phyloP scores from a whole-genome alignment of 148 eudicot species.

The Simmondsia chinensis region DNA sequence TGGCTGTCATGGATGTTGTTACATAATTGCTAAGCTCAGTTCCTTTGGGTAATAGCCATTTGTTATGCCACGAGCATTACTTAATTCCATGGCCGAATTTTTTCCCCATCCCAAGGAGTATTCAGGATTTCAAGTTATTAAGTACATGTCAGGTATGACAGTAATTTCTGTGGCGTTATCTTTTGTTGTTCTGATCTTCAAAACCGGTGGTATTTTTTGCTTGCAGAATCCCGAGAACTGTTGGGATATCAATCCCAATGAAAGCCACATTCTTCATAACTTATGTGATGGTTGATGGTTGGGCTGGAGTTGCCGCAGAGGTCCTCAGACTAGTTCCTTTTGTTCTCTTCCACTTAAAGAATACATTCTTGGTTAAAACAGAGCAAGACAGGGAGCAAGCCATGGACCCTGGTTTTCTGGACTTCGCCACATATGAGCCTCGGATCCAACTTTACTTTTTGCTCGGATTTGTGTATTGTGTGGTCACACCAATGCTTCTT shows the following conservation, averaged over 20 bases:
- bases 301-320: conserved; percentile 65
- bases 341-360: conserved; percentile 39
- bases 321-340: conserved; percentile 45
- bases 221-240: conserved; percentile 48
- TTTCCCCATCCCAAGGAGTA: too few species aligned
- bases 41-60: too few species aligned
- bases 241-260: conserved; percentile 63
- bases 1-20: too few species aligned
- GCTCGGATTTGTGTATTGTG: conserved; percentile 50
- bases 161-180: neutral
- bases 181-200: neutral
- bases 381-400: conserved; percentile 52
- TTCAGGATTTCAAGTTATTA: too few species aligned
- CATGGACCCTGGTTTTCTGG: conserved; percentile 57
- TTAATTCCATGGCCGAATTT: too few species aligned
- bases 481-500: conserved; percentile 45
- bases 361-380: conserved; percentile 52
- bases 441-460: conserved; percentile 59
- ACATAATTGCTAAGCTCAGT: too few species aligned
- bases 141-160: too few species aligned
- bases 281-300: conserved; percentile 61
- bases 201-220: too few species aligned
- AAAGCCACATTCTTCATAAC: conserved; percentile 67
- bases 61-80: too few species aligned
- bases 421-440: conserved; percentile 43